Evolutionary conservation across 225 moss, liverwort and hornwort genomes (phyloP), one percentile per base, ranked within the genome.

Genomic region (Polytrichum commune): DNA sequence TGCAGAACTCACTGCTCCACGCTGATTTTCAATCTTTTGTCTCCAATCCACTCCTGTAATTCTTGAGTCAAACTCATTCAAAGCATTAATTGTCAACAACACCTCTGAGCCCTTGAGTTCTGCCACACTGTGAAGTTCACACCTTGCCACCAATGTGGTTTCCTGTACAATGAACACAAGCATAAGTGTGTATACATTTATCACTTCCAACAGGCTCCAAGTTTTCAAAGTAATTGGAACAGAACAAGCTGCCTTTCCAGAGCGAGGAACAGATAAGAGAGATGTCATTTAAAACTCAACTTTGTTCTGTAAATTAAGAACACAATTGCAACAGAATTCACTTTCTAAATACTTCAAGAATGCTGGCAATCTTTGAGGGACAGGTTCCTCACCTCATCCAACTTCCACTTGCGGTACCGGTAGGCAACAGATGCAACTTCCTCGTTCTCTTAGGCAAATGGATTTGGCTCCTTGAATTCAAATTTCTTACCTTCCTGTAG

Each of bases 1-100:
- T 64, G 3, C 6, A 13, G 65, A 28, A 83, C 93, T 74, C 76
- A 95, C 95, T 61, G 97, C 97, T 93, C 97, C 97, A 20, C 97
- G 81, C 70, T 98, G 97, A 69, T 92, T 98, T 81, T 98, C 97
- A 63, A 98, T 98, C 79, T 94, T 98, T 66, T 98, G 97, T 25
- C 92, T 91, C 97, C 97, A 98, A 68, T 98, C 97, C 3, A 98
- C 97, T 77, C 97, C 97, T 76, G 97, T 98, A 22, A 98, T 93
- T 76, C 88, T 95, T 18, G 95, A 95, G 75, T 98, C 97, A 1
- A 98, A 98, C 88, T 98, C 97, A 67, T 95, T 98, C 75, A 98
- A 72, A 29, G 94, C 89, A 75, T 98, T 98, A 7, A 98, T 87
- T 29, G 97, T 98, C 80, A 92, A 77, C 27, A 98, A 65, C 69